Percentiles rank a stretch among this genome's conserved stretches.
Conservation (phyloP, 2,329 filamentous ascomycete genomes). For the Aspergillus bombycis region DNA sequence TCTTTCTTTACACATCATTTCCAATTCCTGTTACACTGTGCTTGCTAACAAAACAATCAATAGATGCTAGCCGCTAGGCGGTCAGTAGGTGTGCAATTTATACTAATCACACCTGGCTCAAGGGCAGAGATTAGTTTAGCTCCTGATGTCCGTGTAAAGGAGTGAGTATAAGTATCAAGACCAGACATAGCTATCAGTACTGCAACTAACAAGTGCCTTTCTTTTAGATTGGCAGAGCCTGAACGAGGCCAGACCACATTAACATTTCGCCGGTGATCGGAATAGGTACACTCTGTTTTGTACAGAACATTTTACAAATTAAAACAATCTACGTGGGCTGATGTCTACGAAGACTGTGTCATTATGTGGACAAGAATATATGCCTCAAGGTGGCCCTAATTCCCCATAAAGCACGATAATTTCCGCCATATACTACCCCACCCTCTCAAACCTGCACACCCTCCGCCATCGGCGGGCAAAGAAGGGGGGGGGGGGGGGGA, state of each 20-base stretch:
- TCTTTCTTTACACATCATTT: neutral
- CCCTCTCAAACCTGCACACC: no score
- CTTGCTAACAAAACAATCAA: conserved; percentile 24
- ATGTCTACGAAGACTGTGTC: neutral
- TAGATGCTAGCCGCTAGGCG: conserved; percentile 82
- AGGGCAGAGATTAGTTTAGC: conserved; percentile 58
- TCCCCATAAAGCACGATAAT: neutral
- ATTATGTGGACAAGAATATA: neutral
- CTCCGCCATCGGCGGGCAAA: no score
- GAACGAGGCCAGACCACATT: conserved; percentile 49
- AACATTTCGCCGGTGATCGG: conserved; percentile 29
- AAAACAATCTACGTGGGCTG: neutral
- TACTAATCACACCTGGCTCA: conserved; percentile 92
- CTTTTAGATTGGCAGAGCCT: conserved; percentile 45
- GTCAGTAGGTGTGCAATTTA: conserved; percentile 89
- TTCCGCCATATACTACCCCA: neutral
- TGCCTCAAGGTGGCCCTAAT: neutral
- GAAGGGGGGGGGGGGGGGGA: no score
- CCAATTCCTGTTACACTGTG: neutral
- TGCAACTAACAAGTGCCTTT: conserved; percentile 11
- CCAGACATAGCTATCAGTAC: neutral
- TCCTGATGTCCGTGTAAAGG: conserved; percentile 49
- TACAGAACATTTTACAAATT: neutral
- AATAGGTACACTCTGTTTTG: neutral
- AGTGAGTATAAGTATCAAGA: conserved; percentile 35